Conservation (phyloP, 2,329 filamentous ascomycete genomes). For the Phialophora verrucosa region DNA sequence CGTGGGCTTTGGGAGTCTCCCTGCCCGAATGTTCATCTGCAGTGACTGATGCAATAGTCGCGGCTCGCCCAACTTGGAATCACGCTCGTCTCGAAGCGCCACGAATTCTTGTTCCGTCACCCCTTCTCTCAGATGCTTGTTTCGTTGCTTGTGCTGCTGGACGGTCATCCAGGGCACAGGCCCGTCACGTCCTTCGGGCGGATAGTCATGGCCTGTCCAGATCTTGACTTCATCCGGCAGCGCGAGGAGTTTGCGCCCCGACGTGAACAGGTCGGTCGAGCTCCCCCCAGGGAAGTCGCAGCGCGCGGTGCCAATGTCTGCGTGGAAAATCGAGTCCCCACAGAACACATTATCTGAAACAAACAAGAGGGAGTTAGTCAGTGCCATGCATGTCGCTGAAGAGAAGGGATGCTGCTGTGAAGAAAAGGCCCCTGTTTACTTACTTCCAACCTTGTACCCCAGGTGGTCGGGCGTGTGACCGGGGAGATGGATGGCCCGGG, state of each 20-base stretch:
- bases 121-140: conserved; percentile 45
- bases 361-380: conserved; percentile 46
- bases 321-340: conserved; percentile 61
- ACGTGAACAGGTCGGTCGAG: conserved; percentile 53
- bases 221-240: conserved; percentile 55
- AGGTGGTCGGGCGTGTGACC: conserved; percentile 69
- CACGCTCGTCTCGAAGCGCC: conserved; percentile 42
- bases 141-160: conserved; percentile 43
- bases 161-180: conserved; percentile 46
- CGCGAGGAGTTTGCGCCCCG: conserved; percentile 51
- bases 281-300: conserved; percentile 63
- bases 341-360: conserved; percentile 57
- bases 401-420: conserved; percentile 66
- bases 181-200: conserved; percentile 42
- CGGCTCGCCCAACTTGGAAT: conserved; percentile 43
- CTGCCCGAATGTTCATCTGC: conserved; percentile 50
- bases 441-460: conserved; percentile 62
- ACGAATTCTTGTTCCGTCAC: conserved; percentile 45
- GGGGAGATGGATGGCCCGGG: conserved; percentile 62
- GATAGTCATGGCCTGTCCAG: conserved; percentile 63
- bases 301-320: conserved; percentile 59
- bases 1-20: conserved; percentile 42
- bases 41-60: conserved; percentile 47
- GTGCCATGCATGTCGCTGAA: too few species aligned
- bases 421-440: conserved; percentile 44